Evolutionary conservation across 2,329 filamentous ascomycete genomes (phyloP), one percentile per base, ranked within the genome.

Genomic region (Shiraia bambusicola): DNA sequence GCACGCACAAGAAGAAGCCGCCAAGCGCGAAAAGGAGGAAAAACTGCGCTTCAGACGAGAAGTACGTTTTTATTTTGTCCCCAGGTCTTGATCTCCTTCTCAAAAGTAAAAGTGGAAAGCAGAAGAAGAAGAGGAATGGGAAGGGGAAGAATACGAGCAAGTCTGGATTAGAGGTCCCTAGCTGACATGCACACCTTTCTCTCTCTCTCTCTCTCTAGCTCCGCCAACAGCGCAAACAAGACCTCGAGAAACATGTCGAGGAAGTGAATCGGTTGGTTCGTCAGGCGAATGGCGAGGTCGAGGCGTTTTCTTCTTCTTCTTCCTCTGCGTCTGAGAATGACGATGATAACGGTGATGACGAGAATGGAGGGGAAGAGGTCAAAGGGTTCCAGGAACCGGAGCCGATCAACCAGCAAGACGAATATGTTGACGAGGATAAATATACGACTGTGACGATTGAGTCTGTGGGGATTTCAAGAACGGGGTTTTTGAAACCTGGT

Each of bases 381-480:
- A 42, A 34, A n/a, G 49, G 55, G n/a, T 55, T 56, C 36, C 43
- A 47, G 27, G 83, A 86, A 52, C 66, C 43, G 34, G 76, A 82
- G 15, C 71, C 72, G 6, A 69, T 93, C 31, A 84, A 94, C 63
- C 83, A 88, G 55, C 87, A 95, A 66, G 90, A 92, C 54, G 90
- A 97, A 68, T 98, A 96, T 71, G 81, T 96, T 52, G 93, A 98
- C 67, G 93, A 97, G 67, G 92, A 96, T 68, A 87, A 87, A 64
- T 96, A 89, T 67, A 97, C 93, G 1, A 95, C 89, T 1, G 93
- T 98, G 17, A 96, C 88, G 0, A 84, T 98, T 1, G 92, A 96
- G 66, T 86, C 87, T 9, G 89, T 98, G 54, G 86, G 85, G 49
- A 80, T 94, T 12, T 84, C 86, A 10, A 81, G 82, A 53, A 82